A percentile compares a stretch with the other conserved stretches of the same genome.
phyloP scores from a whole-genome alignment of 495 filamentous ascomycete species.

The Penicillium malachiteum region DNA sequence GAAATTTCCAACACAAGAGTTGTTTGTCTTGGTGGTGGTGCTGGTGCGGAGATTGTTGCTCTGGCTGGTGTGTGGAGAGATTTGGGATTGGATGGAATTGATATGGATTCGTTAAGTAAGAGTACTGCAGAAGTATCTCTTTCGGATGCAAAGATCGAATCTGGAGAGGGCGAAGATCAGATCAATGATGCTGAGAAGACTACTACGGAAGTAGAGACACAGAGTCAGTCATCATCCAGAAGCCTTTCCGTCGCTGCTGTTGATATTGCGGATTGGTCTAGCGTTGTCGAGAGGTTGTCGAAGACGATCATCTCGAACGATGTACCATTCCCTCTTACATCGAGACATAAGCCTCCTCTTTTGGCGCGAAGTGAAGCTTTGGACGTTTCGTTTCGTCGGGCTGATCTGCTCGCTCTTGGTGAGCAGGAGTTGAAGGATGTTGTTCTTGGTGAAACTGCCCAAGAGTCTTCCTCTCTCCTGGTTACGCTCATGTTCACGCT shows the following conservation, averaged over 20 bases:
- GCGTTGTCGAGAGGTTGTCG: constrained; percentile 57
- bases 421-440: constrained; percentile 39
- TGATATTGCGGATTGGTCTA: constrained; percentile 77
- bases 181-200: neutral
- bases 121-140: constrained; percentile 22
- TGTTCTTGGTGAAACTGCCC: constrained; percentile 22
- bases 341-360: constrained; percentile 51
- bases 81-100: constrained; percentile 22
- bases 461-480: constrained; percentile 41
- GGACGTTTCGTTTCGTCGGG: constrained; percentile 51
- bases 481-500: constrained; percentile 90
- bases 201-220: too few species aligned
- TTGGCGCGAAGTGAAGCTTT: constrained; percentile 37
- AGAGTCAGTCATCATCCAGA: neutral
- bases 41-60: constrained; percentile 79
- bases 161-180: neutral
- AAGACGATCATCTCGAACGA: constrained; percentile 32
- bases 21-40: constrained; percentile 81
- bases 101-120: constrained; percentile 1
- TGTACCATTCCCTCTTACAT: constrained; percentile 23
- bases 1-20: constrained; percentile 30
- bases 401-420: constrained; percentile 60
- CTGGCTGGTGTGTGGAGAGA: constrained; percentile 62
- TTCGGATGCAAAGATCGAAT: constrained; percentile 1
- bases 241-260: constrained; percentile 61